Conservation (phyloP, 345 rosid species). For the Pugionium dolabratum region DNA sequence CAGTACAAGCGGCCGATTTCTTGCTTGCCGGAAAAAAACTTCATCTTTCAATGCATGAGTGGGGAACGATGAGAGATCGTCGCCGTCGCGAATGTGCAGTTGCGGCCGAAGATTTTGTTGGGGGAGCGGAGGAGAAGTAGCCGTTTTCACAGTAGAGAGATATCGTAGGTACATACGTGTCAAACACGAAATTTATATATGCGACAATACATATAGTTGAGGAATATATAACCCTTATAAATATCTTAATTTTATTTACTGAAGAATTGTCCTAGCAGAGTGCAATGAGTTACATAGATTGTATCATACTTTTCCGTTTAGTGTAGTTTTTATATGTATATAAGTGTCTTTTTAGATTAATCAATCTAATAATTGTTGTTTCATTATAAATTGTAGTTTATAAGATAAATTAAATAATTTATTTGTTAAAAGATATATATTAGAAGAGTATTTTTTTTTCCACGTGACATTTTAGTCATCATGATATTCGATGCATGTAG, state of each 20-base stretch:
- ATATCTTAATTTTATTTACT: neutral
- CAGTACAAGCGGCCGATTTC: constrained; percentile 45
- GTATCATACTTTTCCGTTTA: too few species aligned
- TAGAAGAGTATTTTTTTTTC: neutral
- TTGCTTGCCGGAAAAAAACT: constrained; percentile 45
- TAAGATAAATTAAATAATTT: too few species aligned
- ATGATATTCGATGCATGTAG: constrained; percentile 10
- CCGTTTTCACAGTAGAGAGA: neutral
- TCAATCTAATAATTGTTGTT: neutral
- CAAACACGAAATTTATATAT: neutral
- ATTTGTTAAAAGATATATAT: too few species aligned
- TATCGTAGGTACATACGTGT: constrained; percentile 28
- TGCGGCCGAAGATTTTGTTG: neutral
- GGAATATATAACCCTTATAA: constrained; percentile 7
- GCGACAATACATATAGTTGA: neutral
- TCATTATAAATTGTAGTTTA: too few species aligned
- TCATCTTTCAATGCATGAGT: constrained; percentile 48
- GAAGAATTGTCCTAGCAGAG: neutral
- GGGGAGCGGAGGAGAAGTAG: constrained; percentile 16
- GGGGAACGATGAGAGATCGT: constrained; percentile 46
- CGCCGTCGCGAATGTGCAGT: constrained; percentile 37
- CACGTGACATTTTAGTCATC: constrained; percentile 3
- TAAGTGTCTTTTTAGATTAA: too few species aligned
- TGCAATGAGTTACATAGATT: neutral
- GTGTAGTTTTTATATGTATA: too few species aligned